A percentile compares a stretch with the other conserved stretches of the same genome.
Evolutionary conservation across 2,329 filamentous ascomycete genomes (phyloP).

Genomic region (Diplodia corticola): DNA sequence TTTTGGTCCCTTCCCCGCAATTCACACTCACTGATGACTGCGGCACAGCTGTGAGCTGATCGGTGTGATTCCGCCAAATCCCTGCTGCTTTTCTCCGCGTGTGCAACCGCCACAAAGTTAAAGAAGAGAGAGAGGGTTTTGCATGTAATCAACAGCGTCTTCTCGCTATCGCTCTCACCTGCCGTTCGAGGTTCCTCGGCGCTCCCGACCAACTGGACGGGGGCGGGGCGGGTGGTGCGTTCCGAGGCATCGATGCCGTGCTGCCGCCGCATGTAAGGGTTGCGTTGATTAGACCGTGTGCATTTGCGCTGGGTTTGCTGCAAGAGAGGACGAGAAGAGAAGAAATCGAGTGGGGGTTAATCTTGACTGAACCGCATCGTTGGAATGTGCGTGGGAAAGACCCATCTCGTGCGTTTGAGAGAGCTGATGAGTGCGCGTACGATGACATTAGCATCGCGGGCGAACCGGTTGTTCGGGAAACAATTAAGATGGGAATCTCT

Average conservation of each 20-base stretch:
- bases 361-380: background rate
- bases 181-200: background rate
- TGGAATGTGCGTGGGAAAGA: background rate
- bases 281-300: too few species aligned
- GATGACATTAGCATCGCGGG: background rate
- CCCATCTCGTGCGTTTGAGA: background rate
- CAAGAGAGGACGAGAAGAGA: background rate
- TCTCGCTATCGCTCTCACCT: background rate
- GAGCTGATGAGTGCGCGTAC: background rate
- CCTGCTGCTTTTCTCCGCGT: too few species aligned
- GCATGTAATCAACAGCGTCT: too few species aligned
- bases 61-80: too few species aligned
- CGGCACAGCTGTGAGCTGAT: too few species aligned
- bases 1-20: too few species aligned
- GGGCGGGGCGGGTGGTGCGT: background rate
- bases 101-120: too few species aligned
- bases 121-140: too few species aligned
- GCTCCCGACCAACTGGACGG: background rate
- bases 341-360: background rate
- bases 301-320: background rate
- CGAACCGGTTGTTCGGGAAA: background rate
- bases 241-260: background rate
- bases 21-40: too few species aligned
- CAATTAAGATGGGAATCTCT: too few species aligned
- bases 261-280: background rate